Base-by-base conservation (phyloP, 1,139 yeast genomes). In the Pichia cactophila region DNA sequence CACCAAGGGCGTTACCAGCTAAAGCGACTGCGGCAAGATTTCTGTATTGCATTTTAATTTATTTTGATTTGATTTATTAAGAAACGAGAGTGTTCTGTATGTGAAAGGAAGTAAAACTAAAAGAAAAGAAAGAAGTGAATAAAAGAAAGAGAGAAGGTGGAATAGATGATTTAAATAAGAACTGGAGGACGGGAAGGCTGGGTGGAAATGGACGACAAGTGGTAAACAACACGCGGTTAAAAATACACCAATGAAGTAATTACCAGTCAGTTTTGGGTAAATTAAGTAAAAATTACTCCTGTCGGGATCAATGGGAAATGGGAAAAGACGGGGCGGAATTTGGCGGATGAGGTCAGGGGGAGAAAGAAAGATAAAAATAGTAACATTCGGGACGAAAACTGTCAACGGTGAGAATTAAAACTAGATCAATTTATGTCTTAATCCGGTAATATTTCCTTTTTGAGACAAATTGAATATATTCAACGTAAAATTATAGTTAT, bases 1-100 rank as follows among this genome's bases (percentile, higher is more conserved):
- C 82, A 62, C 90, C 79, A 64, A 80, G 52, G 53, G 83, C 72
- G 43, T 75, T 58, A 49, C 78, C 69, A 47, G 77, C 72, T 50
- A 81, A 62, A 56, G 67, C 59, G 50, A 67, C 53, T 45, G 62
- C 63, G 54, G 59, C 58, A 42, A 61, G 47, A 26, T 55, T 53
- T 60, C 59, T 60, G 59, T 57, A 62, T 57, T 61, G 66, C 67
- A 63, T 63, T 58, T 37, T 48, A 28, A n/a, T 7, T 40, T 12
- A 40, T 63, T 58, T 37, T 48, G 23, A n/a, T 7, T 40, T 12
- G 35, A 16, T 14, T 29, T 7, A 28, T 17, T 17, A 2, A 12
- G 44, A 26, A 33, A 7, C 23, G 23, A 16, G 8, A 26, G 31
- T 41, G 6, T 26, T 23, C 16, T 42, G 33, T 33, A 11, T 8